Base-by-base conservation (phyloP, 164 flowering plant species). In the Vitis rotundifolia region DNA sequence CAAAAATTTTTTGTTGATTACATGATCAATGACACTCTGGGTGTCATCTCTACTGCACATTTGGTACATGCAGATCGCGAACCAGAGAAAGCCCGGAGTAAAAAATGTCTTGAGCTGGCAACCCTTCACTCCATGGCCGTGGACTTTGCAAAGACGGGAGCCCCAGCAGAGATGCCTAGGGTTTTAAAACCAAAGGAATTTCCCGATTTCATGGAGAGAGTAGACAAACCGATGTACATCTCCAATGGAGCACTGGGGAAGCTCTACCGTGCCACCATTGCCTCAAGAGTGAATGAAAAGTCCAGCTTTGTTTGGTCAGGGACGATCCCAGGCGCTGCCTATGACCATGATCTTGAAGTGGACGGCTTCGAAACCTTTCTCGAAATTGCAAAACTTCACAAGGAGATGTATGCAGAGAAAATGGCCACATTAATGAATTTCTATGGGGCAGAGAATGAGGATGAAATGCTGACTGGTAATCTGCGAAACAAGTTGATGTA, bases 81-180 rank as follows among this genome's bases (percentile, higher is more conserved):
- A 63, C 89, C 87, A 22, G 78, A 77, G 2, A 92, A 91, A 76
- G 98, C 97, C 28, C 72, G 85, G 68, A 92, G 91, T 61, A 56
- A 70, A 3, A 93, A 87, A 80, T 96, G 98, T 78, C 89, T 88
- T 12, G 78, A 86, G 64, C 75, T 96, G 72, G 97, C 99, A 59
- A 71, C 59, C 14, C 97, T 96, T 61, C 98, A 90, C 74, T 93
- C 97, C 26, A 91, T 89, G 94, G 99, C 97, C 16, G 99, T 93
- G n/a, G 97, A 96, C 77, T 93, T 92, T 76, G 99, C 98, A 48
- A 96, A 96, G 77, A 88, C 94, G 0, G 98, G 99, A 18, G 91
- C 95, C 61, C 94, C 97, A 10, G 98, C 99, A 6, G 95, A 88
- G 82, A 92, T 93, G 97, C 97, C 97, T 15, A 59, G 71, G 55